Conservation (phyloP, 1,284 basidiomycete species). For the Psilocybe mexicana region DNA sequence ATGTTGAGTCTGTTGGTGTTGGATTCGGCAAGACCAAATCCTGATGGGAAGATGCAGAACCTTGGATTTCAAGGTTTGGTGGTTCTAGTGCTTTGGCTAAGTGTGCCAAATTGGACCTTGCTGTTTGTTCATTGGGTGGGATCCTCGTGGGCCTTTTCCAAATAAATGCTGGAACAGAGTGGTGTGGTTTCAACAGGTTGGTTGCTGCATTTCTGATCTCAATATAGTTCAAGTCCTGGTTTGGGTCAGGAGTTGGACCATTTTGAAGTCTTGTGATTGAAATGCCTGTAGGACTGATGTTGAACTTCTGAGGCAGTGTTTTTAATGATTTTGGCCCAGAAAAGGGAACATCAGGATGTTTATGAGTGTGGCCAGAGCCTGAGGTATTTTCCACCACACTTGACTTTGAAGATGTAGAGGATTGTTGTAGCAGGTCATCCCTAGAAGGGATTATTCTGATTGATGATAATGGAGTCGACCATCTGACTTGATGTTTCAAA, state of each 20-base stretch:
- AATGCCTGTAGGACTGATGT: neutral
- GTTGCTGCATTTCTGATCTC: neutral
- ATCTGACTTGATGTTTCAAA: constrained; percentile 4
- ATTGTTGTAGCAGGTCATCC: neutral
- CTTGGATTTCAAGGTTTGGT: neutral
- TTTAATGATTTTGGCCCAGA: neutral
- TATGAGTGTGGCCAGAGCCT: neutral
- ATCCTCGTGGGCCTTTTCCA: neutral
- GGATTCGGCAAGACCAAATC: too few species aligned
- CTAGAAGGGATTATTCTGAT: constrained; percentile 10
- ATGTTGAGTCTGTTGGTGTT: too few species aligned
- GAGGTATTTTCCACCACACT: neutral
- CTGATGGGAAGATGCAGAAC: neutral
- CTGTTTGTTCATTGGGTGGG: neutral
- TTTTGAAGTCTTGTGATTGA: neutral
- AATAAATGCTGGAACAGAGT: neutral
- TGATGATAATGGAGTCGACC: constrained; percentile 13
- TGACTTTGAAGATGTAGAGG: neutral
- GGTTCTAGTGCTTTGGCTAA: neutral
- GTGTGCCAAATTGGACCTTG: constrained; percentile 11
- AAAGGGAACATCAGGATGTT: neutral
- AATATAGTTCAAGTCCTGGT: neutral
- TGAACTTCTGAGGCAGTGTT: neutral
- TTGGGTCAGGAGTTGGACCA: neutral
- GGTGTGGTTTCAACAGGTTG: neutral